Evolutionary conservation across 1,284 basidiomycete species (phyloP).

Genomic region (Trichosporon sp.): DNA sequence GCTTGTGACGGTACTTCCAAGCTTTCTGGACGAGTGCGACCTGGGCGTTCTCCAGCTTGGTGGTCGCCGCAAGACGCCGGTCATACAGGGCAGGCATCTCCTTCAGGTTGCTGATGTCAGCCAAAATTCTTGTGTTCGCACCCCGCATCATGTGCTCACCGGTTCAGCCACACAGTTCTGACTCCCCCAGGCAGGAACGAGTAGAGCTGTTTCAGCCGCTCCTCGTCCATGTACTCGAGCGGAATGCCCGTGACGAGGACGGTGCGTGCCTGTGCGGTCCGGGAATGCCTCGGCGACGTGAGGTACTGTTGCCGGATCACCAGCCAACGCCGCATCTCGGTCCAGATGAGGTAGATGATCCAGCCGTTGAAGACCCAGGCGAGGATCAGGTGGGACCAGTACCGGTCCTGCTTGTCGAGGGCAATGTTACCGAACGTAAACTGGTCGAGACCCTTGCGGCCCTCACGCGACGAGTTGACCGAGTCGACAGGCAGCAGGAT

Average conservation of each 20-base stretch:
- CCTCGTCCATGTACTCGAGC: constrained; percentile 59
- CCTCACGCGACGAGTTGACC: constrained; percentile 48
- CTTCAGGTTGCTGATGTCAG: constrained; percentile 53
- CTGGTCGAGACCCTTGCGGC: constrained; percentile 52
- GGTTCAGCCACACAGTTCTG: constrained; percentile 70
- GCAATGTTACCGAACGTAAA: constrained; percentile 56
- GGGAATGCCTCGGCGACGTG: constrained; percentile 60
- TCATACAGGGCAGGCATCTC: constrained; percentile 63
- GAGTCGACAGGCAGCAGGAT: constrained; percentile 62
- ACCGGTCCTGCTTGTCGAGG: constrained; percentile 30
- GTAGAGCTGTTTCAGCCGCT: constrained; percentile 61
- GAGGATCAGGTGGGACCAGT: constrained; percentile 52
- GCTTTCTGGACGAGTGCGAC: constrained; percentile 58
- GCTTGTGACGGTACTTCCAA: constrained; percentile 41
- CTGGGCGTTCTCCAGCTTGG: constrained; percentile 63
- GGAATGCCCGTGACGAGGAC: constrained; percentile 72
- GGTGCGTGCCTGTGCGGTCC: constrained; percentile 66
- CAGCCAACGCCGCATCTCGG: constrained; percentile 63
- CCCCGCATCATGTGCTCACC: constrained; percentile 25
- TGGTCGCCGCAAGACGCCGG: constrained; percentile 57
- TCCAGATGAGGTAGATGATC: constrained; percentile 64
- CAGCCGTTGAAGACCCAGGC: constrained; percentile 56
- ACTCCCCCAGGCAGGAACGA: constrained; percentile 70
- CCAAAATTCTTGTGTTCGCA: constrained; percentile 32
- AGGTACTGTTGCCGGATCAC: constrained; percentile 66